A percentile compares a stretch with the other conserved stretches of the same genome.
These are phyloP conservation scores for Mycena epipterygia DNA, from an alignment of 768 basidiomycete genomes.

Conservation along the genomic window DNA sequence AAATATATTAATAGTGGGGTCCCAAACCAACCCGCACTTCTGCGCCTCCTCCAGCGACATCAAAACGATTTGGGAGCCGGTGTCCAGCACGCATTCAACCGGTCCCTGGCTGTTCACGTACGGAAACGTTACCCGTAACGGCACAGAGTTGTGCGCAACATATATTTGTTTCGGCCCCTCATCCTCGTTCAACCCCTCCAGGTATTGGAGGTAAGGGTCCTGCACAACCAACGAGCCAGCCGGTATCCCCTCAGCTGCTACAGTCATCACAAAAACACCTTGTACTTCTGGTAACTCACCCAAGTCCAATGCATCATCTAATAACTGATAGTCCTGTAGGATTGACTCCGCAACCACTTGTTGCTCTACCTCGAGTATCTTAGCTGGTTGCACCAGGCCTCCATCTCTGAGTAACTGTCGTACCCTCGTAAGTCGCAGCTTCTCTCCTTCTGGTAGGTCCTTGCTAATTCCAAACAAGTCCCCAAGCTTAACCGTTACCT, in stretches of 20 bases:
- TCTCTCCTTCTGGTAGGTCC: slow-evolving; percentile 7
- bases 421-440: not conserved
- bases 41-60: slow-evolving; percentile 33
- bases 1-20: slow-evolving; percentile 36
- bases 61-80: slow-evolving; percentile 46
- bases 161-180: too few relatives aligned
- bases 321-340: not conserved
- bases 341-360: not conserved
- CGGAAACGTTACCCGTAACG: slow-evolving; percentile 7
- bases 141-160: too few relatives aligned
- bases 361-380: not conserved
- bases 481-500: not conserved
- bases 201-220: not conserved
- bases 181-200: too few relatives aligned
- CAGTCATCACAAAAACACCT: slow-evolving; percentile 3
- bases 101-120: slow-evolving; percentile 31
- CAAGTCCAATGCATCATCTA: not conserved
- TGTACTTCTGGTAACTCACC: slow-evolving; percentile 1
- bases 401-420: not conserved
- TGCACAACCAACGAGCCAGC: slow-evolving; percentile 10
- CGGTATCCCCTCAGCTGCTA: not conserved
- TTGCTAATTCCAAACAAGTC: slow-evolving; percentile 17
- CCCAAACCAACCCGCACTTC: slow-evolving; percentile 30
- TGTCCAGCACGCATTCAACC: slow-evolving; percentile 41
- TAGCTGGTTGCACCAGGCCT: not conserved